Conservation (phyloP, 106 monocot species). For the Acorus gramineus region DNA sequence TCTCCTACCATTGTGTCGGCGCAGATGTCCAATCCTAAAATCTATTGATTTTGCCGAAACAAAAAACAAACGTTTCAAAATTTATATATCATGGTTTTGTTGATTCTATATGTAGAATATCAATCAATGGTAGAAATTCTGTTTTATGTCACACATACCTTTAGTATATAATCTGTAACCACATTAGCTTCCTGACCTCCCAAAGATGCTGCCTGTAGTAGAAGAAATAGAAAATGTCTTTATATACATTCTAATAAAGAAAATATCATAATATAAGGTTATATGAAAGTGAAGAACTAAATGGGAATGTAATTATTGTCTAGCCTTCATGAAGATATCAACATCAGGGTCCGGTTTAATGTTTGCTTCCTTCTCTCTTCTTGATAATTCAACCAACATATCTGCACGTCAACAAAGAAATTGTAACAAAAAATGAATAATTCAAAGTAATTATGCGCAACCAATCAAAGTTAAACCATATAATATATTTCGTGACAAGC, state of each 20-base stretch:
- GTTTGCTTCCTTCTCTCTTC: conserved; percentile 36
- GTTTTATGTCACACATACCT: conserved; percentile 3
- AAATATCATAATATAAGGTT: too few relatives aligned
- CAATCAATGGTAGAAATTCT: neutral
- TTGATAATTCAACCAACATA: conserved; percentile 28
- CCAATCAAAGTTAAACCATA: neutral
- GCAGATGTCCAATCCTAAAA: conserved; percentile 27
- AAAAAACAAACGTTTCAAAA: neutral
- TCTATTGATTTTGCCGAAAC: conserved; percentile 4
- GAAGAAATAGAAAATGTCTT: neutral
- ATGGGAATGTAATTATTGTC: neutral
- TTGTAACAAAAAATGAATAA: neutral
- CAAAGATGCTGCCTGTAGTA: conserved; percentile 4
- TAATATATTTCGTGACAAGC: neutral
- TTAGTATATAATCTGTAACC: conserved; percentile 18
- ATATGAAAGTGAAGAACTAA: neutral
- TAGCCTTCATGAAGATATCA: conserved; percentile 46
- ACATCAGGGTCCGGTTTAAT: conserved; percentile 44
- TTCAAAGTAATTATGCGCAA: neutral
- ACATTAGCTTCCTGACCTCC: conserved; percentile 15
- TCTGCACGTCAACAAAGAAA: conserved; percentile 14
- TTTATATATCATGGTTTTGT: too few relatives aligned
- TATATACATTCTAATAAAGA: too few relatives aligned
- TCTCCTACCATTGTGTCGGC: conserved; percentile 31
- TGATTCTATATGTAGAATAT: neutral